Evolutionary conservation across 2,329 filamentous ascomycete species (phyloP), one percentile per base, ranked within the genome.

Genomic region (Botryotinia narcissicola): DNA sequence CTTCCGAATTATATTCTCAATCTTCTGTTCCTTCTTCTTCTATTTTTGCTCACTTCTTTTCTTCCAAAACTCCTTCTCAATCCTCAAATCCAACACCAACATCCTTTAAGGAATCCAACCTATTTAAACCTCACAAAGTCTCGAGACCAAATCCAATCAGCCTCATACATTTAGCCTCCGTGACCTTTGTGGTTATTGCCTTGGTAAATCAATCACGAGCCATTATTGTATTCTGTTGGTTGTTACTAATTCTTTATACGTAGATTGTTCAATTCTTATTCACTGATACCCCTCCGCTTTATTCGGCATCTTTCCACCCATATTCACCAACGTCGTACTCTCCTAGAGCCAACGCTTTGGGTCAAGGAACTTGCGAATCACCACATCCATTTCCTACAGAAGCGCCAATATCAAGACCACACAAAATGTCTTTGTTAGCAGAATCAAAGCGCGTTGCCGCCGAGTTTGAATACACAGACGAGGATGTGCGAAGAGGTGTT

Each of bases 401-500:
- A 60, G 84, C 86, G 48, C 88, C 88, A 22, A 84, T 86, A 71
- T 90, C 88, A 61, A 83, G 81, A 82, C 85, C 86, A 73, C 84
- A 86, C 83, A 85, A 84, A 78, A 92, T 92, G 90, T 84, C 86
- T 74, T 85, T 92, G 76, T 84, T 84, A 75, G 87, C 90, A 75
- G 92, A 95, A 84, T 93, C 94, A 74, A 90, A 91, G 87, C 89
- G 89, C 80, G 90, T 98, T 80, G 92, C 93, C 79, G 89, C 89
- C 78, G 90, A 96, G 83, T 98, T 98, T 84, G 93, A 97, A 72
- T 95, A 95, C 83, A 86, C 89, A 75, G 87, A 94, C 79, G 89
- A 91, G 71, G 88, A 94, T 83, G 88, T 98, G 80, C 93, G 94
- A 82, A 89, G 87, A 79, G 93, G 90, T 77, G 94, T 97, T 75